These are phyloP conservation scores for Trichoderma atroviride DNA, from an alignment of 2,329 filamentous ascomycete species.

Conservation along the genomic window DNA sequence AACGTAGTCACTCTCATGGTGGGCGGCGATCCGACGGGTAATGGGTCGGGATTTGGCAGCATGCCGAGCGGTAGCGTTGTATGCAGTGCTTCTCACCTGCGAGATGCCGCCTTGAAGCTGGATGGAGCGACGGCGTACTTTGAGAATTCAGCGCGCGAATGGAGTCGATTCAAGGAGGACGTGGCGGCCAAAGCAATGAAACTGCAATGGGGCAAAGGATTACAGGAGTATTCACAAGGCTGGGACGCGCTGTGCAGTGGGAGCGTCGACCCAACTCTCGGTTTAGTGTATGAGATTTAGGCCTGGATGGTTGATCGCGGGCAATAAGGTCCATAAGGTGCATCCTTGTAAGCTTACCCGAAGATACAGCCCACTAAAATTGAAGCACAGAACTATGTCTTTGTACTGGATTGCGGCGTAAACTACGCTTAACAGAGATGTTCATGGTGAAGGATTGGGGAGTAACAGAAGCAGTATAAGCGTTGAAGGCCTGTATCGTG, in stretches of 20 bases:
- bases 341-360: neutral
- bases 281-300: constrained; percentile 4
- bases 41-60: neutral
- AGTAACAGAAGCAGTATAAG: neutral
- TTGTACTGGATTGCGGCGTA: neutral
- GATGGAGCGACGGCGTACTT: neutral
- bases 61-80: neutral
- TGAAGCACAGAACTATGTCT: neutral
- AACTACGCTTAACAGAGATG: neutral
- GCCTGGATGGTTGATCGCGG: neutral
- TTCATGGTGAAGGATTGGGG: neutral
- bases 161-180: neutral
- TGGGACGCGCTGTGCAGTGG: constrained; percentile 2
- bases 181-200: neutral
- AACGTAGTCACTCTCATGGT: neutral
- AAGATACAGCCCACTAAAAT: neutral
- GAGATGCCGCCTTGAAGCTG: neutral
- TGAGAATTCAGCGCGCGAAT: neutral
- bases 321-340: neutral
- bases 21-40: constrained; percentile 6
- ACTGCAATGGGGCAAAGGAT: constrained; percentile 10
- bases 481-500: neutral
- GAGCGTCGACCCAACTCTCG: neutral
- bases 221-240: neutral
- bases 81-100: constrained; percentile 7